A percentile compares a stretch with the other conserved stretches of the same genome.
phyloP scores from a whole-genome alignment of 345 rosid species.

The Citrus glauca region DNA sequence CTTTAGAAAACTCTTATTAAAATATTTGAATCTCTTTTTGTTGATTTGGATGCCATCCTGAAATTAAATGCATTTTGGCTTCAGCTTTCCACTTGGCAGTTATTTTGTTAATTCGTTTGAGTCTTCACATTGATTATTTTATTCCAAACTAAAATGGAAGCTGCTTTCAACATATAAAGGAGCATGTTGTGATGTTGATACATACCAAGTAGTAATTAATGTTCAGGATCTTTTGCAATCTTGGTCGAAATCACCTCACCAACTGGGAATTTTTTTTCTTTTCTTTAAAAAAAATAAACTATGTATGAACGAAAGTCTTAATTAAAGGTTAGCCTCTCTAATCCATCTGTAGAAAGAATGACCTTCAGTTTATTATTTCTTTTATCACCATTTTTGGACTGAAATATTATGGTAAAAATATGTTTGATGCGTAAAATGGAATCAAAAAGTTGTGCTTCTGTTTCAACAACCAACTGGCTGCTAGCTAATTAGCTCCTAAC shows the following conservation, averaged over 20 bases:
- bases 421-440: neutral
- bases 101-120: neutral
- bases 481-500: neutral
- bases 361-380: too few species aligned
- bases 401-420: neutral
- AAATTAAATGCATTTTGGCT: neutral
- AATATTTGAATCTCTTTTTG: conserved; percentile 2
- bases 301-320: neutral
- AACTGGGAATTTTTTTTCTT: neutral
- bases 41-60: conserved; percentile 1
- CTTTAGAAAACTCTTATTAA: conserved; percentile 14
- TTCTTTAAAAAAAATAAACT: too few species aligned
- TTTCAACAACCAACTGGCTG: conserved; percentile 9
- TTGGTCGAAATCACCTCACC: neutral
- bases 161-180: neutral
- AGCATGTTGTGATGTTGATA: conserved; percentile 1
- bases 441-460: too few species aligned
- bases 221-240: neutral
- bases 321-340: neutral
- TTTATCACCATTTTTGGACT: neutral
- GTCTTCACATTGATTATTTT: neutral
- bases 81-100: neutral
- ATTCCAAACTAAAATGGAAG: neutral
- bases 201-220: neutral
- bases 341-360: neutral